Percentiles rank a stretch among this genome's conserved stretches.
phyloP scores from a whole-genome alignment of 257 asterid species.

The Fraxinus pennsylvanica region DNA sequence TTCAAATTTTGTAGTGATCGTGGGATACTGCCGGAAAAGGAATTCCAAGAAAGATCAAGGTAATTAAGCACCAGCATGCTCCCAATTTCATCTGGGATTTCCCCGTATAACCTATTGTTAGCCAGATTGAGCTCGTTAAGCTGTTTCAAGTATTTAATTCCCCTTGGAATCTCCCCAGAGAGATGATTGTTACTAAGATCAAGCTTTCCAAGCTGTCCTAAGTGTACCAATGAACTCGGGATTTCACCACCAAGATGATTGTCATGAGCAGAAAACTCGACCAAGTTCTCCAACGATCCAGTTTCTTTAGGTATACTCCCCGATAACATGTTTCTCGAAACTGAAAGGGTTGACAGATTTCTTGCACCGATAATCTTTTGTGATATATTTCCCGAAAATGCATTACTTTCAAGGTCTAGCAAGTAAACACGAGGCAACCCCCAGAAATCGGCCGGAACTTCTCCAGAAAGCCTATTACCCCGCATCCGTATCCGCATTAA shows the following conservation, averaged over 20 bases:
- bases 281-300: slow-evolving; percentile 48
- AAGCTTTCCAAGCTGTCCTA: slow-evolving; percentile 52
- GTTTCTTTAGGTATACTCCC: slow-evolving; percentile 65
- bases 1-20: slow-evolving; percentile 57
- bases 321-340: slow-evolving; percentile 57
- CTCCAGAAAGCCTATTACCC: slow-evolving; percentile 52
- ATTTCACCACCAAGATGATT: slow-evolving; percentile 60
- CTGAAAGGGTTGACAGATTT: slow-evolving; percentile 47
- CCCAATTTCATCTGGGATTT: slow-evolving; percentile 69
- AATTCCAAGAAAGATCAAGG: slow-evolving; percentile 74
- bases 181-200: slow-evolving; percentile 62
- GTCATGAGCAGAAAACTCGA: slow-evolving; percentile 44
- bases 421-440: slow-evolving; percentile 67
- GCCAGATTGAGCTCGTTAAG: slow-evolving; percentile 69
- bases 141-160: slow-evolving; percentile 45
- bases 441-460: slow-evolving; percentile 65
- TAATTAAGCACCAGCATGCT: slow-evolving; percentile 62
- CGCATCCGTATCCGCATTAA: slow-evolving; percentile 56
- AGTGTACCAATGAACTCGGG: slow-evolving; percentile 50
- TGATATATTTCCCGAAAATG: slow-evolving; percentile 65
- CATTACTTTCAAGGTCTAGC: slow-evolving; percentile 57
- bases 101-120: slow-evolving; percentile 56
- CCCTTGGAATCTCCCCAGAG: slow-evolving; percentile 61
- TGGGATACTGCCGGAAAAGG: slow-evolving; percentile 64
- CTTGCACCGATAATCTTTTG: slow-evolving; percentile 49